Base-by-base conservation (phyloP, 75 land plant genomes). In the Isoetes taiwanensis region DNA sequence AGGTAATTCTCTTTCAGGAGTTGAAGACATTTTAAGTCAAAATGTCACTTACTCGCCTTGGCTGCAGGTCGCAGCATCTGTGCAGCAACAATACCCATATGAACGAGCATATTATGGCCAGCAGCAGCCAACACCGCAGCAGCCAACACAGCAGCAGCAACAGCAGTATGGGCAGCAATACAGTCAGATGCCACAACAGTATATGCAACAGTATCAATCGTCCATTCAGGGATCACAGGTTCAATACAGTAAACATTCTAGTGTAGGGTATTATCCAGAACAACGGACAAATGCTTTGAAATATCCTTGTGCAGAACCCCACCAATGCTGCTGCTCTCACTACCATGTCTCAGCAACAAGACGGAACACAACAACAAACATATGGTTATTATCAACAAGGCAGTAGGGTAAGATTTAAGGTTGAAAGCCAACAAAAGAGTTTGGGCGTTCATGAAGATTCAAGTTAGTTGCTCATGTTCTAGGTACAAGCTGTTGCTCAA, bases 381-480 rank as follows among this genome's bases (percentile, higher is more conserved):
- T 63, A 63, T 34, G 26, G 60, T 30, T 63, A 63, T 32, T 63
- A 63, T 19, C 62, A 63, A 14, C 66, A 64, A 34, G 17, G 50
- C 50, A 43, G 50, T 14, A 16, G 23, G 23, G n/a, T 24, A 19
- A 43, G 6, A 43, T 17, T 43, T 43, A 17, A 6, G 3, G 50
- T 5, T 43, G 14, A 17, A 43, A 3, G 6, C 3, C 5, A 43
- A 6, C 50, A 6, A 43, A 17, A 43, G 50, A 6, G 6, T 24
- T 43, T 19, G 17, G 17, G 6, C 23, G 3, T 19, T 24, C 23
- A 43, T 43, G 23, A 43, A 24, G 23, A 43, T 4, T 24, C 17
- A 43, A 14, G 39, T 37, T 14, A 8, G 8, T n/a, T 46, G 16
- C 23, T 46, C 5, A 17, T 46, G n/a, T 3, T 20, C 30, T 31